Evolutionary conservation across 2,329 filamentous ascomycete genomes (phyloP), one percentile per base, ranked within the genome.

Genomic region (Ilyonectria sp.): DNA sequence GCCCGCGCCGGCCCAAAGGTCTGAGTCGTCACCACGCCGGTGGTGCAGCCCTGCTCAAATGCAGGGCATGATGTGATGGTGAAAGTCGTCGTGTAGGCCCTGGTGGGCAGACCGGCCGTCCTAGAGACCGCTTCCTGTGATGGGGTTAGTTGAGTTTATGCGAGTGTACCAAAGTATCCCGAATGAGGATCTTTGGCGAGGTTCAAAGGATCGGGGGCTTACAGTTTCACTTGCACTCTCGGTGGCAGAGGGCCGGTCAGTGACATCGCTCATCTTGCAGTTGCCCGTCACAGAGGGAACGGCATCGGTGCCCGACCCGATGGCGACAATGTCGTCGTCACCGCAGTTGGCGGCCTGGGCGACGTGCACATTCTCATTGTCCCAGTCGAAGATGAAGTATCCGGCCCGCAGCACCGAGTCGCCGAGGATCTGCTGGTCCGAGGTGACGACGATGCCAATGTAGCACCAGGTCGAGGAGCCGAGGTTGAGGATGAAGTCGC

Each of bases 401-500:
- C 83, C 83, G 0, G 83, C 82, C 0, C 82, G 76, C 40, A 85
- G 74, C 7, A 85, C 79, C 26, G 81, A 79, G 70, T 84, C 82
- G 17, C 83, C 83, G 11, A 85, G 76, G 15, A 85, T 82, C 70
- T 84, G 82, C 75, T 83, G 81, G 40, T 81, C 80, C n/a, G 74
- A 76, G 6, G 80, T 81, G 7, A 78, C 40, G n/a, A 79, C 75
- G 1, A 85, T 73, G 26, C 85, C 85, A 13, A 85, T 78, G 55
- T 82, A 79, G 76, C 85, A 86, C 46, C 73, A 78, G 13, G 72
- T 71, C 15, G 74, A 73, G 53, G 79, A 71, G 13, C 80, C 74
- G 29, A 82, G 68, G 68, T 86, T 79, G 61, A 88, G 80, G 71
- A 89, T 83, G 55, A 89, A 86, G 70, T 89, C 86, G 65, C 76